Conservation (phyloP, 2,329 filamentous ascomycete genomes). For the Pseudogymnoascus sp. region DNA sequence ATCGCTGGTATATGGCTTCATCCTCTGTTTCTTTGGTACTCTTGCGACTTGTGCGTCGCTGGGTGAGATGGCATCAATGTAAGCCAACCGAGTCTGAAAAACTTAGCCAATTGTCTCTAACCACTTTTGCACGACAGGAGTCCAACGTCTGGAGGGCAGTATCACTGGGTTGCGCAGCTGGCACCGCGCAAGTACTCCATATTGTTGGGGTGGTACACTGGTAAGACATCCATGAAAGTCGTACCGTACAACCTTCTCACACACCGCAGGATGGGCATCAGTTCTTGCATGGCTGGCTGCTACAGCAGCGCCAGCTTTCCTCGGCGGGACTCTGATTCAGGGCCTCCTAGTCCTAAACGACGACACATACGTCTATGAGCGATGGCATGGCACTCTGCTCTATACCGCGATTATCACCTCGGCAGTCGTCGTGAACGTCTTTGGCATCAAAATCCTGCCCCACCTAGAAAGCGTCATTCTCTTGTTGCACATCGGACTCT, state of each 20-base stretch:
- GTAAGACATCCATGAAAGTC: constrained; percentile 4
- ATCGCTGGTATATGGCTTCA: constrained; percentile 45
- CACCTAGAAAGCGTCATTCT: constrained; percentile 41
- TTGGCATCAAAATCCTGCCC: constrained; percentile 39
- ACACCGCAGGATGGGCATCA: constrained; percentile 40
- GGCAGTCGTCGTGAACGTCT: constrained; percentile 43
- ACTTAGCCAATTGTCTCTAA: constrained; percentile 19
- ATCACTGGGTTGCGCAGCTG: constrained; percentile 51
- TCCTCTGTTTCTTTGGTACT: constrained; percentile 40
- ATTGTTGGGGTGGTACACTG: constrained; percentile 41
- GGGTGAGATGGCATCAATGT: constrained; percentile 28
- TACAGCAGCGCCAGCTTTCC: constrained; percentile 31
- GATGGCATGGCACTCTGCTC: constrained; percentile 43
- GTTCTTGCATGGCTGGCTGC: constrained; percentile 38
- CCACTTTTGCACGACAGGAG: constrained; percentile 2
- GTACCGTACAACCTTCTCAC: not conserved
- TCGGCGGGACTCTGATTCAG: constrained; percentile 41
- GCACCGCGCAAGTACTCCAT: constrained; percentile 41
- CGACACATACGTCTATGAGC: constrained; percentile 31
- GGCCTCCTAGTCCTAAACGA: constrained; percentile 37
- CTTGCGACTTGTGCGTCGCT: constrained; percentile 35
- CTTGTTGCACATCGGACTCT: constrained; percentile 38
- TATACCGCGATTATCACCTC: constrained; percentile 40
- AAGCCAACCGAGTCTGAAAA: not conserved
- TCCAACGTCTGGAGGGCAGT: constrained; percentile 43